phyloP scores from a whole-genome alignment of 495 filamentous ascomycete genomes.

The Daldinia loculata region DNA sequence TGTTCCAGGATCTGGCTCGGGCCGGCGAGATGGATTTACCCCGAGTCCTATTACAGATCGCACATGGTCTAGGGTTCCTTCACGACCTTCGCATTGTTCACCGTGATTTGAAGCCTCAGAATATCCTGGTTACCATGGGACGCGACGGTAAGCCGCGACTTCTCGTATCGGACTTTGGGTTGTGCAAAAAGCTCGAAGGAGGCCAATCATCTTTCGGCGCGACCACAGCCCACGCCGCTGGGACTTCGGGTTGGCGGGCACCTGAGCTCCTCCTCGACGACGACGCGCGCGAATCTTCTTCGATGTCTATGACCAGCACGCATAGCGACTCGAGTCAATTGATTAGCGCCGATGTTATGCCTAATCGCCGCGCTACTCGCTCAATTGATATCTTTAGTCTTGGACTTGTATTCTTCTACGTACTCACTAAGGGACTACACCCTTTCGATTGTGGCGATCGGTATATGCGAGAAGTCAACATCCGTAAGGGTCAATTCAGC shows the following conservation, averaged over 20 bases:
- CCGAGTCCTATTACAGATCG: slow-evolving; percentile 82
- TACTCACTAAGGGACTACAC: slow-evolving; percentile 88
- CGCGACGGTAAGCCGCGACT: slow-evolving; percentile 73
- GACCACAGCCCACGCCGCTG: slow-evolving; percentile 91
- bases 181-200: slow-evolving; percentile 97
- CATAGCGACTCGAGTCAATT: slow-evolving; percentile 58
- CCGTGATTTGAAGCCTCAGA: slow-evolving; percentile 96
- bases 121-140: slow-evolving; percentile 80
- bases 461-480: slow-evolving; percentile 96
- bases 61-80: slow-evolving; percentile 84
- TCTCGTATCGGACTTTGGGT: slow-evolving; percentile 95
- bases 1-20: slow-evolving; percentile 58
- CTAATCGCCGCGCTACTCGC: slow-evolving; percentile 84
- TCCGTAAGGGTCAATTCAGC: slow-evolving; percentile 83
- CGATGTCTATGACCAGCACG: slow-evolving; percentile 50
- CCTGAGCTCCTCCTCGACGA: slow-evolving; percentile 92
- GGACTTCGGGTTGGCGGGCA: slow-evolving; percentile 94
- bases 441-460: slow-evolving; percentile 93
- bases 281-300: slow-evolving; percentile 52
- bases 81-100: slow-evolving; percentile 95
- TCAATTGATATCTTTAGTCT: slow-evolving; percentile 97
- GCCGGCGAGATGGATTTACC: slow-evolving; percentile 66
- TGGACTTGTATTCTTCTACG: slow-evolving; percentile 95
- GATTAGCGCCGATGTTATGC: slow-evolving; percentile 54
- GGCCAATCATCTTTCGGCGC: slow-evolving; percentile 94